A percentile compares a stretch with the other conserved stretches of the same genome.
Evolutionary conservation across 805 yeast species (phyloP).

Genomic region (Saccharomycopsis vini): DNA sequence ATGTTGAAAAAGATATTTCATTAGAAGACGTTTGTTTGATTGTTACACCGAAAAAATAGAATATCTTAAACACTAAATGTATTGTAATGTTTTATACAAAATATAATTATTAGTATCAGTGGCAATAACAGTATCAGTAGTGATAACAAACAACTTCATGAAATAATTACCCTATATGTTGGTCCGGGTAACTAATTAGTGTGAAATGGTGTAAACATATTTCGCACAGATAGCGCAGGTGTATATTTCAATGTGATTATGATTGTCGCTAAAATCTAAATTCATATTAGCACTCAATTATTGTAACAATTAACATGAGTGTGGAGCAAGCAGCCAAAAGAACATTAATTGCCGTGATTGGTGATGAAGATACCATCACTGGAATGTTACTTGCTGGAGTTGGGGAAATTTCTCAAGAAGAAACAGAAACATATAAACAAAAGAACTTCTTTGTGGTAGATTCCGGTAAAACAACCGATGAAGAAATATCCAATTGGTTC

Average conservation of each 20-base stretch:
- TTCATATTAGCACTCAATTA: too few species aligned
- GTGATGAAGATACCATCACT: slow-evolving; percentile 96
- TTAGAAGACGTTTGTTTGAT: slow-evolving; percentile 59
- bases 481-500: slow-evolving; percentile 67
- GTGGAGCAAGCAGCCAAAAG: slow-evolving; percentile 50
- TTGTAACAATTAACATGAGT: slow-evolving; percentile 12
- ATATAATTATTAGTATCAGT: too few species aligned
- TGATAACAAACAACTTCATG: too few species aligned
- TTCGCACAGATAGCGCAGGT: too few species aligned
- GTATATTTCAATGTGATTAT: too few species aligned
- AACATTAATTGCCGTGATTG: slow-evolving; percentile 83
- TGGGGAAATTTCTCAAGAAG: slow-evolving; percentile 67
- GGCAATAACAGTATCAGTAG: too few species aligned
- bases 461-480: slow-evolving; percentile 66
- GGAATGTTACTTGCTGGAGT: slow-evolving; percentile 93
- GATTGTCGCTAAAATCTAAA: too few species aligned
- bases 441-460: slow-evolving; percentile 77
- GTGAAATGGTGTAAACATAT: too few species aligned
- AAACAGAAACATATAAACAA: slow-evolving; percentile 46
- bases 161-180: too few species aligned
- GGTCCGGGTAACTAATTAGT: too few species aligned
- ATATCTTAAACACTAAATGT: too few species aligned
- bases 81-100: too few species aligned
- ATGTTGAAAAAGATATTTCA: slow-evolving; percentile 49
- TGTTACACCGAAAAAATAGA: slow-evolving; percentile 5